These are phyloP conservation scores for Hippophae tibetana DNA, from an alignment of 306 rosid species.

Conservation along the genomic window DNA sequence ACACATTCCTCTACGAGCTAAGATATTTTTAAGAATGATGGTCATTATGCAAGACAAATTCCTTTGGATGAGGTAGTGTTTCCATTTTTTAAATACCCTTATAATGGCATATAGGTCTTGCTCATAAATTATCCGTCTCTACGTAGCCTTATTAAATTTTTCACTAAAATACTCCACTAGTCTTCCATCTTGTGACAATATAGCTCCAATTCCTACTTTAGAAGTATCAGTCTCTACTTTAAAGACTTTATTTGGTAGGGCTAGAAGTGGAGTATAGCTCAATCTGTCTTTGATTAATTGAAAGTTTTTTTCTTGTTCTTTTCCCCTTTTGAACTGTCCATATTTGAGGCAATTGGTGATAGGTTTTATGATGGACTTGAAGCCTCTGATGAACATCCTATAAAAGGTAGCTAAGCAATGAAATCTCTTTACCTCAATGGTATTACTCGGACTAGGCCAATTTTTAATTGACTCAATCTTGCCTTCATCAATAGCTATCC, in stretches of 20 bases:
- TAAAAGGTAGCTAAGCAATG: neutral
- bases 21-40: neutral
- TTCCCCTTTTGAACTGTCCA: neutral
- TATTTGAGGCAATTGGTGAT: neutral
- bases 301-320: too few relatives aligned
- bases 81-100: neutral
- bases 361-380: neutral
- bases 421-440: neutral
- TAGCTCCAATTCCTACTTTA: neutral
- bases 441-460: neutral
- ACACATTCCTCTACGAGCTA: neutral
- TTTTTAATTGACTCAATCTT: neutral
- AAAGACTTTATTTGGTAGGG: neutral
- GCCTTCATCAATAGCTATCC: neutral
- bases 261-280: neutral
- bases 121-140: neutral
- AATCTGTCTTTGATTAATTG: neutral
- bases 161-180: neutral
- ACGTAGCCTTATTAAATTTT: neutral
- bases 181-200: neutral
- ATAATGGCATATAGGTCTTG: neutral
- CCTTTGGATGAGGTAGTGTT: neutral
- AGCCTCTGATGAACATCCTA: neutral
- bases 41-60: neutral
- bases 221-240: neutral